Evolutionary conservation across 371 early-diverging fungal genomes (phyloP).

Genomic region (Actinomortierella ambigua): DNA sequence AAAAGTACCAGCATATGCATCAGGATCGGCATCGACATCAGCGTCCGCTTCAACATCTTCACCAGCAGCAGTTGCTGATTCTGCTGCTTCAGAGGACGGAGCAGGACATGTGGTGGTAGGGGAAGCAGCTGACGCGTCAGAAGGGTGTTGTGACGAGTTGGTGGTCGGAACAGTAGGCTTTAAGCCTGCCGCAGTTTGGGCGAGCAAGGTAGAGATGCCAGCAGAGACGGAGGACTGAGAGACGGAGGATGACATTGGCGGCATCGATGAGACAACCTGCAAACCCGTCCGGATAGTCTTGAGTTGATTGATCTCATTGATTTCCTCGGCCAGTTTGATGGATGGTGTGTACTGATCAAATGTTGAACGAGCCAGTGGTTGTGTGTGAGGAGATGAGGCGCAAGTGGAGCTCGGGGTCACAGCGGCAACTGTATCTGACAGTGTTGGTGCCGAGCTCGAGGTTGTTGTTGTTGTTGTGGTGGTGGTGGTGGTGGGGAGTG

Average conservation of each 20-base stretch:
- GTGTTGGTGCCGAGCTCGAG: not conserved
- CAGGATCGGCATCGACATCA: too few species aligned
- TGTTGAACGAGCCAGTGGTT: not conserved
- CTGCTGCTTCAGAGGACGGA: not conserved
- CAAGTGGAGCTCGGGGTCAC: too few species aligned
- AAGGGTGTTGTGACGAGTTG: not conserved
- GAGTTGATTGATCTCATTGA: conserved; percentile 18
- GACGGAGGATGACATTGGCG: not conserved
- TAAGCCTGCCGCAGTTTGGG: conserved; percentile 5
- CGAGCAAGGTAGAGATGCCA: conserved; percentile 14
- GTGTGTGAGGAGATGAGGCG: not conserved
- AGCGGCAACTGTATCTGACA: too few species aligned
- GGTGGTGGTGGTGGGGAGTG: not conserved
- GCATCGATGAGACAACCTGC: not conserved
- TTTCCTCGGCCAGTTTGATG: conserved; percentile 16
- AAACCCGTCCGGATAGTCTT: not conserved
- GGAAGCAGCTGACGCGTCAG: not conserved
- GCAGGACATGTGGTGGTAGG: not conserved
- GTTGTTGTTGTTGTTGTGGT: not conserved
- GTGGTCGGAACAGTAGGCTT: conserved; percentile 1
- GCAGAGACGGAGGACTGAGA: conserved; percentile 1
- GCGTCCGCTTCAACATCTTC: too few species aligned
- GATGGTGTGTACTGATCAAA: conserved; percentile 8
- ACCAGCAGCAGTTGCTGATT: not conserved
- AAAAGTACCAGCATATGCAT: too few species aligned